These are phyloP conservation scores for Elaphomyces granulatus DNA, from an alignment of 495 filamentous ascomycete genomes.

Conservation along the genomic window DNA sequence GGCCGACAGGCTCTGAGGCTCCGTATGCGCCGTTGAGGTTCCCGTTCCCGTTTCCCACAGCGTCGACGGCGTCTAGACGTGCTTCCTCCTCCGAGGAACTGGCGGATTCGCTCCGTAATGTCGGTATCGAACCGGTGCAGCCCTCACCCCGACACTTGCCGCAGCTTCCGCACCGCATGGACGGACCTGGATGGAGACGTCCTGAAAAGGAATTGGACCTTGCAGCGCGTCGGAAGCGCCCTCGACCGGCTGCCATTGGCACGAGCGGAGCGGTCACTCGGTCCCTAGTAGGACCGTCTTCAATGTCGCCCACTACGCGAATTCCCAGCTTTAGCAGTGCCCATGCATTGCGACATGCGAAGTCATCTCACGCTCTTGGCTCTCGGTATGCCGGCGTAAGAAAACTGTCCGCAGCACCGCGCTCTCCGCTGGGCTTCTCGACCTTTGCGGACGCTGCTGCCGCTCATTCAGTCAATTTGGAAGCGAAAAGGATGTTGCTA, in stretches of 20 bases:
- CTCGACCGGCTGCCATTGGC: constrained; percentile 38
- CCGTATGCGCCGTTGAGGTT: constrained; percentile 3
- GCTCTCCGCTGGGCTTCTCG: constrained; percentile 39
- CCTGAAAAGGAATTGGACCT: constrained; percentile 35
- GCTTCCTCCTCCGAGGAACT: constrained; percentile 29
- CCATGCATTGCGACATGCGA: constrained; percentile 36
- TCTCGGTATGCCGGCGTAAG: constrained; percentile 37
- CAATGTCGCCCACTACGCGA: constrained; percentile 28
- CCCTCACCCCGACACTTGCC: constrained; percentile 12
- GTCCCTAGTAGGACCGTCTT: constrained; percentile 25
- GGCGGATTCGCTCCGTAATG: constrained; percentile 23
- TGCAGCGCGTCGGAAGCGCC: constrained; percentile 39
- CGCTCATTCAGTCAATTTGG: neutral
- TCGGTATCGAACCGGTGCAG: constrained; percentile 25
- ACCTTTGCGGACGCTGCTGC: constrained; percentile 31
- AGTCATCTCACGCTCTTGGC: constrained; percentile 37
- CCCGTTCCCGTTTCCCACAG: constrained; percentile 20
- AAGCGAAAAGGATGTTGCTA: constrained; percentile 15
- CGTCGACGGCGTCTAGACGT: constrained; percentile 21
- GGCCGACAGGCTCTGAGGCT: constrained; percentile 1
- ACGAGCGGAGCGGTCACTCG: constrained; percentile 25
- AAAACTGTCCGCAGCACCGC: constrained; percentile 35
- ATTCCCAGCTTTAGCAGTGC: constrained; percentile 18
- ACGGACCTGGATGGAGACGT: constrained; percentile 24
- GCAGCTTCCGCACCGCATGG: constrained; percentile 15